Evolutionary conservation across 306 rosid species (phyloP), one percentile per base, ranked within the genome.

Genomic region (Lotus japonicus): DNA sequence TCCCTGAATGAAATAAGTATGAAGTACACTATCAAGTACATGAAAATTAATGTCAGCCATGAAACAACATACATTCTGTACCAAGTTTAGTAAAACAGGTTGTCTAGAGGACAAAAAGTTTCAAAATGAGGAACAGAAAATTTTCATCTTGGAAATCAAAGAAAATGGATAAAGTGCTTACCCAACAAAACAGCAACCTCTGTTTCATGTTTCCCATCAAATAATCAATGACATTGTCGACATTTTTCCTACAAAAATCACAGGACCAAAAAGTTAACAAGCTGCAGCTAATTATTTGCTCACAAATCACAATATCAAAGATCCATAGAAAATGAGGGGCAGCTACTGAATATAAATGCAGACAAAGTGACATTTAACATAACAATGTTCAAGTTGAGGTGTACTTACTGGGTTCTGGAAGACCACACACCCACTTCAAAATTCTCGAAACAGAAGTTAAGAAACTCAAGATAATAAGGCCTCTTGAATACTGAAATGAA

Each of bases 381-480:
- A 75, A 69, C 48, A 50, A 59, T 70, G 68, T 58, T 42, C 75
- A 80, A 62, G 71, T 62, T 36, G 80, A 81, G 52, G 57, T 64
- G 57, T 86, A 92, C 98, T 71, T 88, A 92, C 98, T 71, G 82
- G 42, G 41, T 64, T 85, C 98, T 84, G 64, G 98, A 90, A 66
- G 98, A 84, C 98, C 98, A 92, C 36, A 90, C 49, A 14, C 77
- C 98, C 59, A 90, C 97, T 81, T 92, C 97, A 83, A 92, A 92
- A 6, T 73, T 81, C 79, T 90, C 86, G 18, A 92, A 92, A 92
- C 98, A 92, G 80, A 90, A 92, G 58, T 79, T 68, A 43, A 89
- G 83, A 74, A 92, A 92, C 77, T 90, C 96, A 13, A 41, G 31
- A 80, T 55, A 92, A 79, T 66, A 87, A 45, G 98, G 97, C 65